These are phyloP conservation scores for Pseudofabraea citricarpa DNA, from an alignment of 2,329 filamentous ascomycete genomes.

Conservation along the genomic window DNA sequence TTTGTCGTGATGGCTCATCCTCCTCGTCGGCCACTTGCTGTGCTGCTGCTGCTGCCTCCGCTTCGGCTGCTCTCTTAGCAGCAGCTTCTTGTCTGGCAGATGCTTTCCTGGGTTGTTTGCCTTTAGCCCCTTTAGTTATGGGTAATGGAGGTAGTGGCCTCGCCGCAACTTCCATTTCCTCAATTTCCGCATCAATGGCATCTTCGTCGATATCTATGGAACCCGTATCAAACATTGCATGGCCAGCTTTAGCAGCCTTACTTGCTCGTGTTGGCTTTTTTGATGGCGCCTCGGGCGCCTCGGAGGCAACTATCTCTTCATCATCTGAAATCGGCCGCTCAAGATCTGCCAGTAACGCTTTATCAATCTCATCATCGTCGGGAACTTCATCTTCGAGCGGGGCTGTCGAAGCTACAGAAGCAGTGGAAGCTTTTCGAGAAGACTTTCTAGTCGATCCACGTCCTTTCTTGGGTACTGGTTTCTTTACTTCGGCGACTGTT, in stretches of 20 bases:
- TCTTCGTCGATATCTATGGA: conserved; percentile 22
- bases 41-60: conserved; percentile 9
- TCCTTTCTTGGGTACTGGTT: conserved; percentile 39
- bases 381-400: conserved; percentile 40
- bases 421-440: conserved; percentile 42
- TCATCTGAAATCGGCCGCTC: conserved; percentile 51
- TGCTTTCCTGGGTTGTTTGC: conserved; percentile 22
- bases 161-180: conserved; percentile 23
- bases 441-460: conserved; percentile 37
- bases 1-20: conserved; percentile 16
- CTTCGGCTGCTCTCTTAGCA: conserved; percentile 19
- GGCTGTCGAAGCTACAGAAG: conserved; percentile 41
- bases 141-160: conserved; percentile 21
- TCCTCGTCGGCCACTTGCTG: conserved; percentile 8
- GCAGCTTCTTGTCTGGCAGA: conserved; percentile 25
- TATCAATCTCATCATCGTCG: conserved; percentile 62
- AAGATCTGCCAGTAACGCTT: conserved; percentile 60
- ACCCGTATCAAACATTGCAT: conserved; percentile 20
- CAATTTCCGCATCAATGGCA: conserved; percentile 24
- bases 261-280: conserved; percentile 13
- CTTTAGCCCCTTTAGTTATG: conserved; percentile 23
- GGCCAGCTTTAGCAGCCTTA: conserved; percentile 12
- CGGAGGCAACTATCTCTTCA: conserved; percentile 36
- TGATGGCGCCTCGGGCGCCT: not conserved
- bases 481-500: conserved; percentile 35